Evolutionary conservation across 768 basidiomycete genomes (phyloP).

Genomic region (Cystobasidium ongulense): DNA sequence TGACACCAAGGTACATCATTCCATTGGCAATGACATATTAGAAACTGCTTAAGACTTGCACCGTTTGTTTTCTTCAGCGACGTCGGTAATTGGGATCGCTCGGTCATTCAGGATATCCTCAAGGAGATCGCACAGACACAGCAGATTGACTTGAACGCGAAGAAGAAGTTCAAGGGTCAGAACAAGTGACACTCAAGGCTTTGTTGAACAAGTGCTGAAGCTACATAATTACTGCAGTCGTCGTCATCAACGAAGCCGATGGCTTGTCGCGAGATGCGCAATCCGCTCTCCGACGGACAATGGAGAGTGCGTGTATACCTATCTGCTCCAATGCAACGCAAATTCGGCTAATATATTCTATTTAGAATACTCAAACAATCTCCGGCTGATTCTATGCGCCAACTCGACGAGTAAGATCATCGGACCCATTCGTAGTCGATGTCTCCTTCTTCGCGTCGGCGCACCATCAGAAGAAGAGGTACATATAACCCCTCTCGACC

Average conservation of each 20-base stretch:
- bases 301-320: slow-evolving; percentile 58
- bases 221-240: slow-evolving; percentile 53
- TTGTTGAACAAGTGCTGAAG: background rate
- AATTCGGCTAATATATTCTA: background rate
- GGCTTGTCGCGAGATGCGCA: slow-evolving; percentile 90
- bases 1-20: slow-evolving; percentile 77
- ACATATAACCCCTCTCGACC: slow-evolving; percentile 15
- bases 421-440: slow-evolving; percentile 91
- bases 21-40: background rate
- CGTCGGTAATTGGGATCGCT: slow-evolving; percentile 86
- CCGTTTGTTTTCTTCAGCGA: slow-evolving; percentile 54
- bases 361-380: slow-evolving; percentile 83
- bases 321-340: background rate
- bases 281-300: slow-evolving; percentile 88
- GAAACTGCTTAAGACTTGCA: background rate
- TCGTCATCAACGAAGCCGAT: slow-evolving; percentile 96
- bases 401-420: slow-evolving; percentile 92
- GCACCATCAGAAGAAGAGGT: slow-evolving; percentile 76
- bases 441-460: slow-evolving; percentile 84
- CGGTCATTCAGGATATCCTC: slow-evolving; percentile 90
- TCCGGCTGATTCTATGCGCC: slow-evolving; percentile 92
- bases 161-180: slow-evolving; percentile 90
- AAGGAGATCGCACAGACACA: slow-evolving; percentile 99
- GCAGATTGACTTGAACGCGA: slow-evolving; percentile 90
- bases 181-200: background rate